Conservation (phyloP, 2,329 filamentous ascomycete genomes). For the Dothistroma pini region DNA sequence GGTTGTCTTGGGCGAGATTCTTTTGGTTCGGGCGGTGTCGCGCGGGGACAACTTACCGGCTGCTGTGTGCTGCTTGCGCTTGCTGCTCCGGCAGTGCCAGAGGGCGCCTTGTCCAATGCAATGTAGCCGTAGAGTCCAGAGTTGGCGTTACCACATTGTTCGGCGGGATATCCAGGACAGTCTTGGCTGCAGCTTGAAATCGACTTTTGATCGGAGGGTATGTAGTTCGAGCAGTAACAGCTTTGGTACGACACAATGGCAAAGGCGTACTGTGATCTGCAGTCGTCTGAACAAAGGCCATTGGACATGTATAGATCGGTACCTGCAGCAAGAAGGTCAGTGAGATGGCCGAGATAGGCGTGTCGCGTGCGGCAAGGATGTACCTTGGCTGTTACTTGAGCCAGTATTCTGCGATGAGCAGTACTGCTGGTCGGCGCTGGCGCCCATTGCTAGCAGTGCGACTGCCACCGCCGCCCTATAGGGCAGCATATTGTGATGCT, state of each 20-base stretch:
- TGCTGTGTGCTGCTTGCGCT: constrained; percentile 23
- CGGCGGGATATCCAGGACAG: constrained; percentile 67
- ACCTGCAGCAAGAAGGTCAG: constrained; percentile 25
- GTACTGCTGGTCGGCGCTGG: constrained; percentile 36
- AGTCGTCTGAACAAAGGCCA: constrained; percentile 63
- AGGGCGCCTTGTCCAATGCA: constrained; percentile 49
- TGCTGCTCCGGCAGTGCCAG: constrained; percentile 52
- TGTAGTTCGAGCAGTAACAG: constrained; percentile 74
- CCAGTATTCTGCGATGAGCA: constrained; percentile 47
- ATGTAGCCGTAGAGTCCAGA: constrained; percentile 64
- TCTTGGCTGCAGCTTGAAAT: constrained; percentile 50
- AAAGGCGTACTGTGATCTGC: constrained; percentile 58
- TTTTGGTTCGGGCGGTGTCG: constrained; percentile 3
- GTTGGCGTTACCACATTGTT: constrained; percentile 60
- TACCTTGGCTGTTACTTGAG: constrained; percentile 36
- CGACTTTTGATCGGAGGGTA: constrained; percentile 47
- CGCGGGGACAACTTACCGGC: constrained; percentile 25
- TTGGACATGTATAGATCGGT: constrained; percentile 57
- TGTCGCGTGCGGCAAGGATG: constrained; percentile 20
- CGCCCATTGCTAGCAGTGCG: constrained; percentile 12
- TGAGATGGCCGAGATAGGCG: constrained; percentile 4
- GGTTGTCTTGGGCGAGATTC: neutral
- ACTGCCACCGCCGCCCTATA: constrained; percentile 22
- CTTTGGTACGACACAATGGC: constrained; percentile 61
- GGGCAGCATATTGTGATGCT: constrained; percentile 29